Conservation (phyloP, 345 rosid species). For the Eucalyptus pauciflora region DNA sequence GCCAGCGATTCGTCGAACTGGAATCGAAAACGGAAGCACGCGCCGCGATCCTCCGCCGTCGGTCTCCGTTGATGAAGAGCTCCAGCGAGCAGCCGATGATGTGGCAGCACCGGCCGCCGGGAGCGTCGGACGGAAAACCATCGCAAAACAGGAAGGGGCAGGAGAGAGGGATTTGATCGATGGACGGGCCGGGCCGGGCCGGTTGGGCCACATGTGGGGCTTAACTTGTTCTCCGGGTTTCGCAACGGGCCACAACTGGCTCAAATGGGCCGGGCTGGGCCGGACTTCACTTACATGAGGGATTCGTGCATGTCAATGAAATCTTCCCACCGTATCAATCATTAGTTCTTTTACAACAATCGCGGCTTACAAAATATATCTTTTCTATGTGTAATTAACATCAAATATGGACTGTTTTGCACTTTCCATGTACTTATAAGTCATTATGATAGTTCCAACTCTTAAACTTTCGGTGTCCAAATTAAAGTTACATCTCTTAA, state of each 20-base stretch:
- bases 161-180: neutral
- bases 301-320: too few relatives aligned
- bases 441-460: neutral
- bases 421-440: neutral
- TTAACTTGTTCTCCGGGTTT: neutral
- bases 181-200: neutral
- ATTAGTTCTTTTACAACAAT: neutral
- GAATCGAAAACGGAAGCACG: neutral
- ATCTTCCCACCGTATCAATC: too few relatives aligned
- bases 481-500: rapidly evolving
- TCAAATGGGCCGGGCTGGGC: neutral
- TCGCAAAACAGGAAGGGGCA: neutral
- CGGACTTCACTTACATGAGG: too few relatives aligned
- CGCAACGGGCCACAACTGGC: neutral
- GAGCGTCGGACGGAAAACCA: neutral
- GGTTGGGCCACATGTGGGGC: neutral
- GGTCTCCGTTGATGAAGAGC: neutral
- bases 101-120: rapidly evolving
- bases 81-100: neutral
- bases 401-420: neutral
- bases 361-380: neutral
- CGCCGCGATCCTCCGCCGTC: neutral
- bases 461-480: too few relatives aligned
- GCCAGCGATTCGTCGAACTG: too few relatives aligned
- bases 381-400: neutral